A percentile compares a stretch with the other conserved stretches of the same genome.
These are phyloP conservation scores for Xylariaceae sp. DNA, from an alignment of 2,329 filamentous ascomycete species.

Conservation along the genomic window DNA sequence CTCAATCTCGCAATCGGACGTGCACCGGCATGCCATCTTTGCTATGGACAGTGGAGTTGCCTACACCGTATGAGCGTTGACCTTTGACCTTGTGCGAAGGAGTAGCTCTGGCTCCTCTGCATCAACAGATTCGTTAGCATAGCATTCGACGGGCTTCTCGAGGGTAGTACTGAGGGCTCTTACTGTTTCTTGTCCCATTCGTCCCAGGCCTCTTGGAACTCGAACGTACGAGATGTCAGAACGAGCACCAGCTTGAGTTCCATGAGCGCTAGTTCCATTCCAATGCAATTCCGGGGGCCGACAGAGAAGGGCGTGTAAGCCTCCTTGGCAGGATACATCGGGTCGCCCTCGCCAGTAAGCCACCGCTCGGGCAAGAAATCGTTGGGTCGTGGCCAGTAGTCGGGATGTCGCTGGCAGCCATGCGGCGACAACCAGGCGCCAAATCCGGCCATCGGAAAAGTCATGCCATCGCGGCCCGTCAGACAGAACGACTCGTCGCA, in stretches of 20 bases:
- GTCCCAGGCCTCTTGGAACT: slow-evolving; percentile 42
- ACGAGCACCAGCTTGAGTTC: slow-evolving; percentile 47
- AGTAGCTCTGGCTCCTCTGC: slow-evolving; percentile 18
- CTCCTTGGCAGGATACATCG: slow-evolving; percentile 26
- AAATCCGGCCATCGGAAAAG: slow-evolving; percentile 24
- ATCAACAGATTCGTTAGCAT: slow-evolving; percentile 4
- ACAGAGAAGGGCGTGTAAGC: slow-evolving; percentile 51
- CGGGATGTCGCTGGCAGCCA: slow-evolving; percentile 19
- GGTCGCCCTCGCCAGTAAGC: slow-evolving; percentile 20
- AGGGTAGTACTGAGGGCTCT: slow-evolving; percentile 6
- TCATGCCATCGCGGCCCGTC: slow-evolving; percentile 14
- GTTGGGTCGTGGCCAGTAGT: slow-evolving; percentile 26
- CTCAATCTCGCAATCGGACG: slow-evolving; percentile 19
- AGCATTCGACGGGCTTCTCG: not conserved
- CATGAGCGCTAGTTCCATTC: slow-evolving; percentile 50
- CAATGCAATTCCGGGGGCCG: slow-evolving; percentile 52
- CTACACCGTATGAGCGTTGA: slow-evolving; percentile 26
- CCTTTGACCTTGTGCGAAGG: slow-evolving; percentile 23
- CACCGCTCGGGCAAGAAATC: slow-evolving; percentile 34
- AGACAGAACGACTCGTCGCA: slow-evolving; percentile 16
- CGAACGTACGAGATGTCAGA: slow-evolving; percentile 44
- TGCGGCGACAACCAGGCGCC: slow-evolving; percentile 21
- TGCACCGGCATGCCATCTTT: slow-evolving; percentile 37
- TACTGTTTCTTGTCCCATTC: slow-evolving; percentile 29
- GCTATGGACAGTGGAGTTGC: slow-evolving; percentile 24